These are phyloP conservation scores for Buxus sempervirens DNA, from an alignment of 164 flowering plant genomes.

Conservation along the genomic window DNA sequence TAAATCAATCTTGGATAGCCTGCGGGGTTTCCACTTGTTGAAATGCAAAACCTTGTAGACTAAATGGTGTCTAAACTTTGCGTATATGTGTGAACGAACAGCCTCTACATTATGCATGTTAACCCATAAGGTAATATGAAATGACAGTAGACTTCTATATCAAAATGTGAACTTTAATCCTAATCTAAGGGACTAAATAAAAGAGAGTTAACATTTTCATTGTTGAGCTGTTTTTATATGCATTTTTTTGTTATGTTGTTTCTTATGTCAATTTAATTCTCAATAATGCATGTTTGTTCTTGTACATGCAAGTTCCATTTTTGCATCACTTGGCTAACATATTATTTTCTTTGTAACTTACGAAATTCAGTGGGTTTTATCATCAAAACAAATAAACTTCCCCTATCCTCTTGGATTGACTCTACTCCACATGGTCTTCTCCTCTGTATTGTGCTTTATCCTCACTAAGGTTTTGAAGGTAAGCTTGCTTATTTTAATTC, in stretches of 20 bases:
- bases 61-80: neutral
- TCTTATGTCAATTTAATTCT: neutral
- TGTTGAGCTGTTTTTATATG: too few relatives aligned
- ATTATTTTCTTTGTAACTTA: conserved; percentile 7
- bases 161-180: too few relatives aligned
- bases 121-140: neutral
- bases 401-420: conserved; percentile 97
- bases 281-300: neutral
- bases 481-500: neutral
- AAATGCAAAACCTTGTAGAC: neutral
- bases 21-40: neutral
- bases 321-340: conserved; percentile 15
- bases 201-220: too few relatives aligned
- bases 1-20: neutral
- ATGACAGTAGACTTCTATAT: neutral
- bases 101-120: too few relatives aligned
- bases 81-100: neutral
- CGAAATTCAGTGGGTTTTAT: conserved; percentile 89
- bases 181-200: too few relatives aligned
- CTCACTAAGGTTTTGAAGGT: conserved; percentile 89
- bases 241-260: too few relatives aligned
- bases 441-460: conserved; percentile 82
- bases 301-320: neutral
- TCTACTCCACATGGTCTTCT: conserved; percentile 95
- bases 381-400: conserved; percentile 93